Evolutionary conservation across 306 rosid species (phyloP).

Genomic region (Styphnolobium japonicum): DNA sequence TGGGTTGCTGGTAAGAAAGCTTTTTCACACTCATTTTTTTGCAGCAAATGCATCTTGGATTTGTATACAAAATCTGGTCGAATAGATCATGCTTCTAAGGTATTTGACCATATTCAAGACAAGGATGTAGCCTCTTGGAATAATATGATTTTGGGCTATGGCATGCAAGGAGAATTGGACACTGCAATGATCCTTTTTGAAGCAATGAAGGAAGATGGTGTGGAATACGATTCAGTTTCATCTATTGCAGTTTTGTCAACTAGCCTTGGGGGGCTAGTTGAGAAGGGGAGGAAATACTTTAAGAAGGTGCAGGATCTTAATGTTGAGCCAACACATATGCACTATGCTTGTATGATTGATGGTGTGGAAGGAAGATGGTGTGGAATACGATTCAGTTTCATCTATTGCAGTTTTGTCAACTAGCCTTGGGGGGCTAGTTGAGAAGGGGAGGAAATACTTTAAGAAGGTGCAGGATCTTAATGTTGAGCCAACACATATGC

Average conservation of each 20-base stretch:
- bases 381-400: no score
- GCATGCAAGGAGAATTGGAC: conserved; percentile 77
- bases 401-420: no score
- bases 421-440: conserved; percentile 83
- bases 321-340: conserved; percentile 69
- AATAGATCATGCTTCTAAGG: conserved; percentile 64
- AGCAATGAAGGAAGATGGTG: conserved; percentile 57
- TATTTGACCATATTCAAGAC: conserved; percentile 56
- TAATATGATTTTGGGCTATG: conserved; percentile 90
- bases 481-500: conserved; percentile 69
- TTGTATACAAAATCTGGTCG: conserved; percentile 82
- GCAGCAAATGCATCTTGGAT: conserved; percentile 73
- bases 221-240: conserved; percentile 72
- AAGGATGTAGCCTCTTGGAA: conserved; percentile 91
- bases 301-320: conserved; percentile 48
- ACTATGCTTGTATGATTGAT: conserved; percentile 86
- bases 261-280: conserved; percentile 82
- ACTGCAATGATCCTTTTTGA: conserved; percentile 71
- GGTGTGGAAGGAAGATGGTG: conserved; percentile 81
- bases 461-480: conserved; percentile 48
- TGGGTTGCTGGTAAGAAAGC: conserved; percentile 54
- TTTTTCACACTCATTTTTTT: conserved; percentile 57
- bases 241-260: conserved; percentile 83
- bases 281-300: conserved; percentile 66
- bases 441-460: conserved; percentile 66